Conservation (phyloP, 805 yeast species). For the Debaryomyces castellii region DNA sequence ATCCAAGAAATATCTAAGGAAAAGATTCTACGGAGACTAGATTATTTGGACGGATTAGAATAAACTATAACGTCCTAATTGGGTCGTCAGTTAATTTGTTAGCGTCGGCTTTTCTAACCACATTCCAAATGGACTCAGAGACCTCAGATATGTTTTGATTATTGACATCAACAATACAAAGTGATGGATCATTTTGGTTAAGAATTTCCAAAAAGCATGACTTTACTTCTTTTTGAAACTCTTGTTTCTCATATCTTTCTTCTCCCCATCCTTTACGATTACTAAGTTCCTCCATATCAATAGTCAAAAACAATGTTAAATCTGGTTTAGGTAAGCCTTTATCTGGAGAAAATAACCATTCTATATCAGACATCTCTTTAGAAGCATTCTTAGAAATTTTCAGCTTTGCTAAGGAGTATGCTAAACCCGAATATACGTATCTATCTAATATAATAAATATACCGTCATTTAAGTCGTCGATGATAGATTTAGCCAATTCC, state of each 20-base stretch:
- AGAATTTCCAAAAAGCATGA: constrained; percentile 53
- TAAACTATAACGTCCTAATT: constrained; percentile 16
- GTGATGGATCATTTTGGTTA: constrained; percentile 25
- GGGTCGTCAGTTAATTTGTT: constrained; percentile 11
- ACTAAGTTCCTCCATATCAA: constrained; percentile 44
- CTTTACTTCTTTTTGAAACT: constrained; percentile 75
- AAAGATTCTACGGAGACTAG: constrained; percentile 62
- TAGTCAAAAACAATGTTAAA: constrained; percentile 70
- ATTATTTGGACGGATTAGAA: constrained; percentile 61
- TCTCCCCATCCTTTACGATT: constrained; percentile 82
- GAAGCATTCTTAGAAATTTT: constrained; percentile 16
- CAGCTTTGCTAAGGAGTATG: constrained; percentile 85
- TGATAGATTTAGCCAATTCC: constrained; percentile 65
- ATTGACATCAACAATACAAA: constrained; percentile 57
- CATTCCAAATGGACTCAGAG: constrained; percentile 41
- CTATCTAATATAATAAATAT: constrained; percentile 71
- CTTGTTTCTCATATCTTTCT: constrained; percentile 82
- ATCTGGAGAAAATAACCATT: constrained; percentile 86
- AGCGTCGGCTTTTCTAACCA: constrained; percentile 11
- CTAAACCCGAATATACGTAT: constrained; percentile 89
- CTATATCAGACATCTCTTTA: constrained; percentile 37
- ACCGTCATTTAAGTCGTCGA: constrained; percentile 49
- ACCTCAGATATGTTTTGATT: constrained; percentile 59
- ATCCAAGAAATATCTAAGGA: constrained; percentile 80
- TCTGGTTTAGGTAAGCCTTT: constrained; percentile 87